A percentile compares a stretch with the other conserved stretches of the same genome.
phyloP scores from a whole-genome alignment of 2,329 filamentous ascomycete genomes.

The Cladosporium sp. region DNA sequence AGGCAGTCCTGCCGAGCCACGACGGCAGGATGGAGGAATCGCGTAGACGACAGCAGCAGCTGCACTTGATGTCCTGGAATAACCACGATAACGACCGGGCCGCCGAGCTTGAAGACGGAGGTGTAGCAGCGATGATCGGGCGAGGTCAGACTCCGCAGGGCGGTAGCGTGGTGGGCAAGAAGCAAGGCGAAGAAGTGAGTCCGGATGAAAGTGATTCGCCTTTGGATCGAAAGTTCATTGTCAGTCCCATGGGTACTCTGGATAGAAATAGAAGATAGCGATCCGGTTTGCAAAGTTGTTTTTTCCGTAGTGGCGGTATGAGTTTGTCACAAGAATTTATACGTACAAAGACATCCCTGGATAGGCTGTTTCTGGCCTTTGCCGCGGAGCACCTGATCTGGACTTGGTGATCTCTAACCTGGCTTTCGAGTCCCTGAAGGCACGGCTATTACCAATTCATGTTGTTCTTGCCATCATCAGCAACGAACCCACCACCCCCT shows the following conservation, averaged over 20 bases:
- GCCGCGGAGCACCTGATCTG: neutral
- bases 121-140: conserved; percentile 4
- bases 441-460: neutral
- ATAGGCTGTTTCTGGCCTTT: no score
- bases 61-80: conserved; percentile 30
- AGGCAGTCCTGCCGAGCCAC: neutral
- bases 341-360: neutral
- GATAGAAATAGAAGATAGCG: neutral
- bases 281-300: no score
- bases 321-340: neutral
- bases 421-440: no score
- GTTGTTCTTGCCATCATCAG: neutral
- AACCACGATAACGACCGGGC: conserved; percentile 23
- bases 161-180: conserved; percentile 15
- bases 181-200: conserved; percentile 19
- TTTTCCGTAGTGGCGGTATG: neutral
- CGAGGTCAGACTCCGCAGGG: conserved; percentile 1
- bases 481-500: neutral
- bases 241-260: conserved; percentile 23
- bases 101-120: neutral
- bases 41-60: conserved; percentile 22
- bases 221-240: conserved; percentile 19
- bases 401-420: no score
- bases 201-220: conserved; percentile 20
- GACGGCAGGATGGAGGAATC: conserved; percentile 15